phyloP scores from a whole-genome alignment of 805 yeast species.

The Sugiyamaella chiloensis region DNA sequence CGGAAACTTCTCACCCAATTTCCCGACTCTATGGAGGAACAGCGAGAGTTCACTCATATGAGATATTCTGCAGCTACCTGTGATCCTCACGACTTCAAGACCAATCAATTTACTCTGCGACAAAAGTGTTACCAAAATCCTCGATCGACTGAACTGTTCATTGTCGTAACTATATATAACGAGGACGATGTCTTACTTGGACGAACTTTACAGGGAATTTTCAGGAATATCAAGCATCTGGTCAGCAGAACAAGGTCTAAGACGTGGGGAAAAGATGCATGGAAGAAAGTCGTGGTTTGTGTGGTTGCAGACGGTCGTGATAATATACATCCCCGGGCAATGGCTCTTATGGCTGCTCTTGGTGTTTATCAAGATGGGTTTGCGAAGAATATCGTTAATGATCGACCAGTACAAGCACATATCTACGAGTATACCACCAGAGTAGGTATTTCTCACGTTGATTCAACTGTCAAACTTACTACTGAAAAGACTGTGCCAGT shows the following conservation, averaged over 20 bases:
- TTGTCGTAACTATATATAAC: slow-evolving; percentile 86
- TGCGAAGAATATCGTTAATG: slow-evolving; percentile 87
- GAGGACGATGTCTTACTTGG: slow-evolving; percentile 82
- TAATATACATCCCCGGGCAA: slow-evolving; percentile 73
- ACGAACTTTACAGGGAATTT: slow-evolving; percentile 83
- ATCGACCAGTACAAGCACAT: slow-evolving; percentile 76
- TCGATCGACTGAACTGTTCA: slow-evolving; percentile 78
- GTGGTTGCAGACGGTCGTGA: slow-evolving; percentile 90
- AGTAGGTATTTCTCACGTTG: slow-evolving; percentile 72
- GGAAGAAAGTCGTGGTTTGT: slow-evolving; percentile 91
- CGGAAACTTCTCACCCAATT: slow-evolving; percentile 56
- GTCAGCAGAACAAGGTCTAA: slow-evolving; percentile 58
- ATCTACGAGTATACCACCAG: slow-evolving; percentile 91
- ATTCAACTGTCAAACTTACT: slow-evolving; percentile 55
- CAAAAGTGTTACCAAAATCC: slow-evolving; percentile 76
- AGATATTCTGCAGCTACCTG: slow-evolving; percentile 93
- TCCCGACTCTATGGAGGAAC: slow-evolving; percentile 42
- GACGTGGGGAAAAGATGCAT: slow-evolving; percentile 91
- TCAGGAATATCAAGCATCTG: slow-evolving; percentile 78
- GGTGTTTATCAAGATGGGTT: slow-evolving; percentile 96
- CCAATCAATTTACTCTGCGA: slow-evolving; percentile 69
- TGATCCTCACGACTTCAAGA: slow-evolving; percentile 70
- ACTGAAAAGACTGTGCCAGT: slow-evolving; percentile 72
- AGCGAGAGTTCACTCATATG: slow-evolving; percentile 77
- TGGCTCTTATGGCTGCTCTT: slow-evolving; percentile 75